Evolutionary conservation across 805 yeast species (phyloP).

Genomic region (Tetrapisispora iriomotensis): DNA sequence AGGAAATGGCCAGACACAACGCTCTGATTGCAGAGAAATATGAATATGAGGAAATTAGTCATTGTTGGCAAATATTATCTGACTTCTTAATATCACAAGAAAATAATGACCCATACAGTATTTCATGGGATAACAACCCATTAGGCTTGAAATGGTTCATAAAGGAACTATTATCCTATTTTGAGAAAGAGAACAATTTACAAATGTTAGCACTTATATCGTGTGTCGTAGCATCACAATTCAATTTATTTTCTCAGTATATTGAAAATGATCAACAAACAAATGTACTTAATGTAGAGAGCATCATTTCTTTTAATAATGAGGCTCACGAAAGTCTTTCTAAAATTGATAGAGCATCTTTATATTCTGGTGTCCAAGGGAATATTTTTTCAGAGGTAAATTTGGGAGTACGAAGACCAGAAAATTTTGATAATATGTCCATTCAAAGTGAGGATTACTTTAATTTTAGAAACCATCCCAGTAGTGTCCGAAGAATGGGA

Average conservation of each 20-base stretch:
- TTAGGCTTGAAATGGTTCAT: slow-evolving; percentile 64
- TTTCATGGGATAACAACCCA: slow-evolving; percentile 76
- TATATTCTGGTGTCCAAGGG: slow-evolving; percentile 9
- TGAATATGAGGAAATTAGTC: slow-evolving; percentile 54
- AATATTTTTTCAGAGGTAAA: slow-evolving; percentile 3
- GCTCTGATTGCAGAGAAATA: slow-evolving; percentile 56
- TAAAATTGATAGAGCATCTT: slow-evolving; percentile 12
- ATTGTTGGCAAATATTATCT: slow-evolving; percentile 61
- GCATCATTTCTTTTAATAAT: slow-evolving; percentile 13
- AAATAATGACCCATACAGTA: slow-evolving; percentile 25
- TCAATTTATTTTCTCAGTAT: not conserved
- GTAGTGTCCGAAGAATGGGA: not conserved
- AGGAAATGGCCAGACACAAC: slow-evolving; percentile 57
- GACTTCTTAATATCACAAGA: slow-evolving; percentile 26
- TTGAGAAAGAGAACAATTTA: slow-evolving; percentile 53
- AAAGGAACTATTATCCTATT: slow-evolving; percentile 49
- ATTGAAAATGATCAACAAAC: not conserved
- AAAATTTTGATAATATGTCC: slow-evolving; percentile 9
- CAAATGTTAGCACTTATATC: slow-evolving; percentile 90
- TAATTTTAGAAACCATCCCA: slow-evolving; percentile 5
- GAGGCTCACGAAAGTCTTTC: slow-evolving; percentile 5
- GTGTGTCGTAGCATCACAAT: slow-evolving; percentile 44
- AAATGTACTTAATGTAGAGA: slow-evolving; percentile 9
- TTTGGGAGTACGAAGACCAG: not conserved
- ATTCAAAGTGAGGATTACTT: slow-evolving; percentile 23